phyloP scores from a whole-genome alignment of 2,329 filamentous ascomycete species.

The Aspergillus novofumigatus region DNA sequence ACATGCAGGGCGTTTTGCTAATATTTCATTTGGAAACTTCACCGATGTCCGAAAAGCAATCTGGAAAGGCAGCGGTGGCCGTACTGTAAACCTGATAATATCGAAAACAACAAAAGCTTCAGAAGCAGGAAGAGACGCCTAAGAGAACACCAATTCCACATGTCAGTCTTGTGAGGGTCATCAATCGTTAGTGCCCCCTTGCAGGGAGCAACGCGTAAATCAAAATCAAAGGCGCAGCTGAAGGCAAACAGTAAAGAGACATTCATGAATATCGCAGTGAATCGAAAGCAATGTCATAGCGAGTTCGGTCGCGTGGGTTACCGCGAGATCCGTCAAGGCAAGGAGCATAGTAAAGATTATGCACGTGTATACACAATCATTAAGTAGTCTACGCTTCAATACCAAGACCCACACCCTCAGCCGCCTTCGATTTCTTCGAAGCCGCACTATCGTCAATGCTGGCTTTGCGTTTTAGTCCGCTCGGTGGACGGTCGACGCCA shows the following conservation, averaged over 20 bases:
- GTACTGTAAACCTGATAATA: background rate
- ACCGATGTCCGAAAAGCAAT: background rate
- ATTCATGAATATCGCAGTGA: slow-evolving; percentile 4
- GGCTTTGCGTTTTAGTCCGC: slow-evolving; percentile 37
- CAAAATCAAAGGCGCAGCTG: slow-evolving; percentile 5
- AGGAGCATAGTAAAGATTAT: slow-evolving; percentile 22
- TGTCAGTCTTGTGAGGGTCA: slow-evolving; percentile 13
- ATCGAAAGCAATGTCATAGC: background rate
- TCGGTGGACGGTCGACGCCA: slow-evolving; percentile 34
- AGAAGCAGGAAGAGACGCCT: background rate
- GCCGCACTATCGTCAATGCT: slow-evolving; percentile 31
- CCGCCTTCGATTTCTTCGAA: slow-evolving; percentile 50
- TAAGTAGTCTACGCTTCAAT: slow-evolving; percentile 42
- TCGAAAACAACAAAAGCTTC: background rate
- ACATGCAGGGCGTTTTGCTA: background rate
- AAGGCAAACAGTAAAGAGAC: background rate
- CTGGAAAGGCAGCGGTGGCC: background rate
- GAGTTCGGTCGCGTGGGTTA: background rate
- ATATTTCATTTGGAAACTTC: background rate
- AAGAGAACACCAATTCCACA: slow-evolving; percentile 17
- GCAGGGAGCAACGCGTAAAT: slow-evolving; percentile 1
- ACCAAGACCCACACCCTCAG: slow-evolving; percentile 52
- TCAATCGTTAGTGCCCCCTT: slow-evolving; percentile 15
- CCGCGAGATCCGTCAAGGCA: slow-evolving; percentile 11
- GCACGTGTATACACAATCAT: slow-evolving; percentile 17